Evolutionary conservation across 2,329 filamentous ascomycete genomes (phyloP), one percentile per base, ranked within the genome.

Genomic region (Paramyrothecium roridum): DNA sequence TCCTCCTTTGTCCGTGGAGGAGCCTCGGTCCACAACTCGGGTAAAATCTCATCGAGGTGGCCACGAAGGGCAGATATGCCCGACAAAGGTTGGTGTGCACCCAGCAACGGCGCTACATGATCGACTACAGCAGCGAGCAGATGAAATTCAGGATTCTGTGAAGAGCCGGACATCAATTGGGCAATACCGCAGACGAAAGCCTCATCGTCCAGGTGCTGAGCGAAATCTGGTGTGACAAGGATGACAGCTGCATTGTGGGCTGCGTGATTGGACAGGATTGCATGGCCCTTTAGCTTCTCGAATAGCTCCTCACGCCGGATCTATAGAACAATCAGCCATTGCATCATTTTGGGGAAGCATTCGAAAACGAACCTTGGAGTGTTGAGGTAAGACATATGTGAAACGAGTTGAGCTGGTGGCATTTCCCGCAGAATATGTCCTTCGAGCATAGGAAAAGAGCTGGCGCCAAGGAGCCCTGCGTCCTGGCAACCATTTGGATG

Each of bases 41-140:
- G 80, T 3, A 85, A 66, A 6, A 82, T 67, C 1, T 60, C 56
- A 22, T 71, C 64, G 12, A 68, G 54, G 16, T 67, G 57, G 11
- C 80, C 80, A 50, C 76, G 70, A n/a, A 84, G 67, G 52, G 86
- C 67, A 2, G 83, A 82, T 50, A 86, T 67, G 8, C 82, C 83
- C 10, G 71, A 65, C 8, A 67, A 58, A 8, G 71, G 68, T 17
- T 65, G 62, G 48, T 65, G 60, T 33, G 66, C 65, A 17, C 66
- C 64, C 21, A 61, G 57, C 7, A 65, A 61, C 10, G 76, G 74
- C 21, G 75, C 68, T 33, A 88, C 67, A 10, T 79, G 76, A 64
- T 87, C 84, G 26, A 85, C 78, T 4, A 84, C 79, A 13, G 80
- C 85, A 22, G 74, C 73, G 16, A 87, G 59, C 8, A 86, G 70